A percentile compares a stretch with the other conserved stretches of the same genome.
phyloP scores from a whole-genome alignment of 179 eudicot genomes.

The Gypsophila paniculata region DNA sequence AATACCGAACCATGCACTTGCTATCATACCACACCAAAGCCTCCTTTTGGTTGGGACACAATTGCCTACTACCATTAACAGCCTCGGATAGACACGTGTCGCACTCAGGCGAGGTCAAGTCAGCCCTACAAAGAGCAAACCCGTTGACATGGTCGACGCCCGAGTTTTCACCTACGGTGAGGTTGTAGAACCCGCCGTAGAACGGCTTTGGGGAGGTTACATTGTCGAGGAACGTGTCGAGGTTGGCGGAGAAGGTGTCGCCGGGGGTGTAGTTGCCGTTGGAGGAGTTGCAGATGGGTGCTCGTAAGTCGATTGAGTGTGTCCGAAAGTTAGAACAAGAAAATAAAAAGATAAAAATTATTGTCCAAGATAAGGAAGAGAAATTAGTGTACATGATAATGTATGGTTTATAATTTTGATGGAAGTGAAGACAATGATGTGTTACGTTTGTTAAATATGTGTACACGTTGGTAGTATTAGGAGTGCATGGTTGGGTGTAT shows the following conservation, averaged over 20 bases:
- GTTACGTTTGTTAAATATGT: too few species aligned
- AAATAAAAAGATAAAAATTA: too few species aligned
- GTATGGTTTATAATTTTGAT: too few species aligned
- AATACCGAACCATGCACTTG: conserved; percentile 35
- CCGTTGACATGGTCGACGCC: conserved; percentile 20
- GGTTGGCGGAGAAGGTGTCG: conserved; percentile 33
- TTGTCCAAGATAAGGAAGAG: too few species aligned
- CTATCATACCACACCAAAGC: conserved; percentile 32
- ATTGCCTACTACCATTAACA: not conserved
- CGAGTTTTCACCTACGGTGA: conserved; percentile 24
- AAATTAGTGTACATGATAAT: too few species aligned
- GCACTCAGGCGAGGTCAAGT: conserved; percentile 22
- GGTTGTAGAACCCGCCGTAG: conserved; percentile 22
- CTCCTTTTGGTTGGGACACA: conserved; percentile 41
- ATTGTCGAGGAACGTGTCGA: conserved; percentile 27
- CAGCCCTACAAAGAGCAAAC: conserved; percentile 28
- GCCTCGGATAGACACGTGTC: conserved; percentile 20
- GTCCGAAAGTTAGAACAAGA: too few species aligned
- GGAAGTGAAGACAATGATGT: too few species aligned
- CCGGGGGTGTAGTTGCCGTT: conserved; percentile 29
- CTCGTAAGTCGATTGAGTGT: too few species aligned
- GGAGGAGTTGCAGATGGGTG: conserved; percentile 14
- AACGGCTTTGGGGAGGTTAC: conserved; percentile 19
- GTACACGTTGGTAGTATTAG: too few species aligned
- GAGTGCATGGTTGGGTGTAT: too few species aligned